Conservation (phyloP, 192 early-diverging fungal genomes). For the Haplosporangium gracile region DNA sequence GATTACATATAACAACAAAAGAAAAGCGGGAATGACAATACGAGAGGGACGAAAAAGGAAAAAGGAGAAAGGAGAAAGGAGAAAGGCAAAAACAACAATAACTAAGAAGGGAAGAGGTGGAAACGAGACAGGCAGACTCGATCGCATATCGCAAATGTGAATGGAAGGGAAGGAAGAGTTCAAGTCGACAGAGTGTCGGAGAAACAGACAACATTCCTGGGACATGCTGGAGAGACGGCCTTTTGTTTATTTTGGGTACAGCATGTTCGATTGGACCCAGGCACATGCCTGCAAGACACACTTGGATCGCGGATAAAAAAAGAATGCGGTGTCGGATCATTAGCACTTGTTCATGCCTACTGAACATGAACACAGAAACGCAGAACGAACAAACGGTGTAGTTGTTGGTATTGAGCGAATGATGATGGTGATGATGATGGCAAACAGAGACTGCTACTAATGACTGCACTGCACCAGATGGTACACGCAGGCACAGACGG, state of each 20-base stretch:
- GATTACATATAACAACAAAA: slow-evolving; percentile 1
- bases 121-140: background rate
- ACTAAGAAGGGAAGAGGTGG: background rate
- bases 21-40: background rate
- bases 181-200: background rate
- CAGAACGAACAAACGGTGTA: background rate
- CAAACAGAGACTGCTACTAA: background rate
- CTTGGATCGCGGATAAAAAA: background rate
- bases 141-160: background rate
- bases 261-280: background rate
- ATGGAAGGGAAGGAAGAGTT: background rate
- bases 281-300: background rate
- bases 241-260: background rate
- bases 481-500: too few species aligned
- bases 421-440: background rate
- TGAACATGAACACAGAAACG: background rate
- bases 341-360: background rate
- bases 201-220: slow-evolving; percentile 20
- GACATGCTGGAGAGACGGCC: background rate
- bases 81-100: background rate
- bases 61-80: background rate
- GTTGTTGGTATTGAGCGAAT: background rate
- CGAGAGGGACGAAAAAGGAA: background rate
- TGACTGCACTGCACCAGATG: background rate
- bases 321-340: background rate